phyloP scores from a whole-genome alignment of 2,329 filamentous ascomycete species.

The Diplodia sapinea region DNA sequence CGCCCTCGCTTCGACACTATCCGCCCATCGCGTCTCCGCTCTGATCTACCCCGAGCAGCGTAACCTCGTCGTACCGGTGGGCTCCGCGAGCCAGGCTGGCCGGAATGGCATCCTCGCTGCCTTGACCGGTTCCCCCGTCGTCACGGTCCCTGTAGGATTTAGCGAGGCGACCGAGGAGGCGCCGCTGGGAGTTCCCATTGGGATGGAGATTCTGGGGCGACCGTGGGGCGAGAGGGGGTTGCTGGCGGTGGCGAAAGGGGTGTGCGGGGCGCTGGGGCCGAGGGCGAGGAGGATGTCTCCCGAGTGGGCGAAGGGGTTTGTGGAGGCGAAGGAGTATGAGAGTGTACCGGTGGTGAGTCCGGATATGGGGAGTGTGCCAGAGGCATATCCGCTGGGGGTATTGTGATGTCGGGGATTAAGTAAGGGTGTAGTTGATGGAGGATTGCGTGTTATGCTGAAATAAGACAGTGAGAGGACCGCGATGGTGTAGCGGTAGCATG shows the following conservation, averaged over 20 bases:
- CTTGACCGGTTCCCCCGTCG: constrained; percentile 59
- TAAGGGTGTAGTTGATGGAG: too few species aligned
- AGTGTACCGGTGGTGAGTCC: constrained; percentile 55
- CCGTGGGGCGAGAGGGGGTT: constrained; percentile 62
- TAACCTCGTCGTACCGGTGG: constrained; percentile 66
- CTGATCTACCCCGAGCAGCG: constrained; percentile 70
- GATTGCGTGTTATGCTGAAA: neutral
- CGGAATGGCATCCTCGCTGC: constrained; percentile 64
- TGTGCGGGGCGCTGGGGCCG: constrained; percentile 50
- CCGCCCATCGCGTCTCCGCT: constrained; percentile 58
- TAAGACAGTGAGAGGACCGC: neutral
- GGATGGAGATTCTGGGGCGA: constrained; percentile 67
- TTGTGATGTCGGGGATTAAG: constrained; percentile 34
- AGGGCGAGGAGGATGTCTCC: constrained; percentile 56
- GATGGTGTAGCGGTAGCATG: too few species aligned
- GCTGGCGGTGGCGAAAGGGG: constrained; percentile 59
- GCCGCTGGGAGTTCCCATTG: constrained; percentile 65
- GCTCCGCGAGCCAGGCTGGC: constrained; percentile 62
- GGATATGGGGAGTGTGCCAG: constrained; percentile 50
- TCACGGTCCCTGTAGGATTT: constrained; percentile 62
- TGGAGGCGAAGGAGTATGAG: constrained; percentile 50
- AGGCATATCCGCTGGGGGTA: constrained; percentile 57
- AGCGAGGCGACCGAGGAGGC: constrained; percentile 57
- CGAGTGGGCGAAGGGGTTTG: constrained; percentile 49
- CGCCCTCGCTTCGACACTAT: constrained; percentile 59